Evolutionary conservation across 257 asterid genomes (phyloP).

Genomic region (Salvia rosmarinus): DNA sequence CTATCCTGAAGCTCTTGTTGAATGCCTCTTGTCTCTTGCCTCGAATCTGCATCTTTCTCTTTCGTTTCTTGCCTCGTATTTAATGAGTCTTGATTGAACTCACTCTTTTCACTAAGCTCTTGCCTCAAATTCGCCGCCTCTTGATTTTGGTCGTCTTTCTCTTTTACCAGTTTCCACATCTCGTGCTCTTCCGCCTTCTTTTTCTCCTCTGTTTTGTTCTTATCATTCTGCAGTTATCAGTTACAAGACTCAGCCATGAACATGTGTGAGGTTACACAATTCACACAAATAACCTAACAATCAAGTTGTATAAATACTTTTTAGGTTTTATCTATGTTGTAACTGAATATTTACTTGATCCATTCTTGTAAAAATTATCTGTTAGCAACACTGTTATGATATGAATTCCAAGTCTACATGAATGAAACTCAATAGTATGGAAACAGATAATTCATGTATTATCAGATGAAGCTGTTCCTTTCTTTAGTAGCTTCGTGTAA

Average conservation of each 20-base stretch:
- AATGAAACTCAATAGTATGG: neutral
- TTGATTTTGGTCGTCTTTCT: conserved; percentile 49
- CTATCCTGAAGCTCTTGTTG: conserved; percentile 59
- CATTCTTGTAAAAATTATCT: neutral
- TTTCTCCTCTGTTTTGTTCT: conserved; percentile 43
- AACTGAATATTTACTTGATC: neutral
- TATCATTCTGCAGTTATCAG: conserved; percentile 46
- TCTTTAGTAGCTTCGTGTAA: no score
- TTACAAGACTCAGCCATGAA: neutral
- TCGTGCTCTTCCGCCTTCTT: conserved; percentile 50
- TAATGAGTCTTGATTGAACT: neutral
- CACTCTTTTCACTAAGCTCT: conserved; percentile 23
- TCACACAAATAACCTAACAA: neutral
- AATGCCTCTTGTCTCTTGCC: conserved; percentile 15
- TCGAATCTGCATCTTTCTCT: neutral
- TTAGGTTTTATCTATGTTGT: no score
- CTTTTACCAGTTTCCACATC: conserved; percentile 43
- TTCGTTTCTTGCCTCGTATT: neutral
- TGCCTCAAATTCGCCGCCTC: conserved; percentile 32
- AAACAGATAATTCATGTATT: no score
- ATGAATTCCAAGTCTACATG: neutral
- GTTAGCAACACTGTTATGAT: no score
- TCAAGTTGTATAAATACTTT: neutral
- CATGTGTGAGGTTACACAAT: neutral
- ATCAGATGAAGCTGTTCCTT: no score